Evolutionary conservation across 2,329 filamentous ascomycete species (phyloP).

Genomic region (Chaetothyriales sp.): DNA sequence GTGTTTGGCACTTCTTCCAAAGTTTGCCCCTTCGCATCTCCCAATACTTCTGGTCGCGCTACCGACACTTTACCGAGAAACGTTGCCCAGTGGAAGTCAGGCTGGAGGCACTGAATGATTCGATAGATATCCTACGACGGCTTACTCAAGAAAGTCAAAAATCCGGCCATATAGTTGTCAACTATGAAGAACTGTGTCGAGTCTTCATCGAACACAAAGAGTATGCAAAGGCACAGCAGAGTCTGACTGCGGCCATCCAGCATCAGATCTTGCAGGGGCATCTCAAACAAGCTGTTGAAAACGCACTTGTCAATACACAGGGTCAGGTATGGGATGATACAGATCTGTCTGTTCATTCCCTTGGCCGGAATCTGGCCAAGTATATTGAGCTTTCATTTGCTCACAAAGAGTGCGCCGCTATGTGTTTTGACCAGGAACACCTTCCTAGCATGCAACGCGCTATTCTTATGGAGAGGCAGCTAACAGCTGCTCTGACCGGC

Average conservation of each 20-base stretch:
- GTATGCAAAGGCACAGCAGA: slow-evolving; percentile 23
- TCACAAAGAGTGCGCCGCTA: not conserved
- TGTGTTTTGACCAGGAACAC: slow-evolving; percentile 10
- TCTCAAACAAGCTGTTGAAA: slow-evolving; percentile 22
- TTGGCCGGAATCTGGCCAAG: slow-evolving; percentile 22
- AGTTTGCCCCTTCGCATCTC: slow-evolving; percentile 22
- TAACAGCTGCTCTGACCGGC: slow-evolving; percentile 1
- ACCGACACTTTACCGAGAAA: slow-evolving; percentile 29
- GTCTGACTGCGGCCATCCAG: slow-evolving; percentile 28
- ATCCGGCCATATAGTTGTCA: slow-evolving; percentile 29
- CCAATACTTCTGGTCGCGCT: slow-evolving; percentile 35
- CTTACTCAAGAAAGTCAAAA: slow-evolving; percentile 24
- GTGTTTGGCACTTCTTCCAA: not conserved
- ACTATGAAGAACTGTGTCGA: slow-evolving; percentile 32
- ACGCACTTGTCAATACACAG: slow-evolving; percentile 19
- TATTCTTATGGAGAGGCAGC: slow-evolving; percentile 14
- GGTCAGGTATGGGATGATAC: slow-evolving; percentile 23
- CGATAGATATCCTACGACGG: slow-evolving; percentile 25
- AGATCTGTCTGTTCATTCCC: slow-evolving; percentile 24
- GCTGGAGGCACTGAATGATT: slow-evolving; percentile 28
- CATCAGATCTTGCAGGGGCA: slow-evolving; percentile 28
- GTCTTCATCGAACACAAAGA: slow-evolving; percentile 28
- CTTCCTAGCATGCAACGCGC: slow-evolving; percentile 11
- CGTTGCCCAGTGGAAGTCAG: slow-evolving; percentile 24
- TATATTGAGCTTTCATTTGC: slow-evolving; percentile 2